These are phyloP conservation scores for Lepidium africanum DNA, from an alignment of 345 rosid genomes.

Conservation along the genomic window DNA sequence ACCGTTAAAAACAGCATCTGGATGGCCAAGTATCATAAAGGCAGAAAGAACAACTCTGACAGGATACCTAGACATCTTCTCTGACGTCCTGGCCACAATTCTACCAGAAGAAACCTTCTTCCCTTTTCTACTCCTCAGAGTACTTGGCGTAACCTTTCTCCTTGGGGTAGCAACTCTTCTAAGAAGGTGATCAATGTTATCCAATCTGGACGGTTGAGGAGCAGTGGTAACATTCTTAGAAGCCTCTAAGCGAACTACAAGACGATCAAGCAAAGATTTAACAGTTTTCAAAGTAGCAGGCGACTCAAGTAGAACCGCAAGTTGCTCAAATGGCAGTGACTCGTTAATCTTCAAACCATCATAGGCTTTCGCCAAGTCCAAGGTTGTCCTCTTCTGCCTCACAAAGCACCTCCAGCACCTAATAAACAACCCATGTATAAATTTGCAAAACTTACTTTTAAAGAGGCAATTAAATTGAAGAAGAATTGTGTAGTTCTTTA, in stretches of 20 bases:
- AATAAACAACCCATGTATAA: not conserved
- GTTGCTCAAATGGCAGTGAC: slow-evolving; percentile 76
- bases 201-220: slow-evolving; percentile 33
- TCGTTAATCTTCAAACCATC: slow-evolving; percentile 56
- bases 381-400: slow-evolving; percentile 54
- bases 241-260: slow-evolving; percentile 66
- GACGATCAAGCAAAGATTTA: slow-evolving; percentile 66
- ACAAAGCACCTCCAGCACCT: slow-evolving; percentile 92
- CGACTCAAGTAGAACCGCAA: slow-evolving; percentile 72
- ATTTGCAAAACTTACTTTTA: not conserved
- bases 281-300: slow-evolving; percentile 46
- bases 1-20: slow-evolving; percentile 90
- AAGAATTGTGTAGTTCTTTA: not conserved
- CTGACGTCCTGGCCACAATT: slow-evolving; percentile 37
- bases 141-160: slow-evolving; percentile 36
- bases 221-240: slow-evolving; percentile 35
- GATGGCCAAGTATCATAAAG: slow-evolving; percentile 93
- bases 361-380: slow-evolving; percentile 61
- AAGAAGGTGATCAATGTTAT: slow-evolving; percentile 85
- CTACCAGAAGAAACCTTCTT: slow-evolving; percentile 35
- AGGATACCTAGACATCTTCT: slow-evolving; percentile 63
- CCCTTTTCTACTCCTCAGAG: slow-evolving; percentile 45
- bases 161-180: slow-evolving; percentile 74
- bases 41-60: slow-evolving; percentile 87
- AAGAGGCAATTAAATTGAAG: not conserved